phyloP scores from a whole-genome alignment of 805 yeast species.

The Myxozyma udenii region DNA sequence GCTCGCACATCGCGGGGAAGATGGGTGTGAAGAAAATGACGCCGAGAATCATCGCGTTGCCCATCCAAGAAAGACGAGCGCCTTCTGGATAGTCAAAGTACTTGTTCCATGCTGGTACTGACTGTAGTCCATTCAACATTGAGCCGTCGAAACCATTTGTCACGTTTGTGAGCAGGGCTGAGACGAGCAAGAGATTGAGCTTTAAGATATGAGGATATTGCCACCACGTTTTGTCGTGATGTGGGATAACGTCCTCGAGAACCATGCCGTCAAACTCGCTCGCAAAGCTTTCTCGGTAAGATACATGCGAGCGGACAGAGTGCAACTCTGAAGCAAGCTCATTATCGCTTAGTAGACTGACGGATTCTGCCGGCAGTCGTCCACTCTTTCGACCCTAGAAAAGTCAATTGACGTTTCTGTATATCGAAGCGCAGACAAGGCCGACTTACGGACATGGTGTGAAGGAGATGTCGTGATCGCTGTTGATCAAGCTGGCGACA shows the following conservation, averaged over 20 bases:
- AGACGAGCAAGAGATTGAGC: constrained; percentile 42
- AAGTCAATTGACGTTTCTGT: no score
- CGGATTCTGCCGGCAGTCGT: no score
- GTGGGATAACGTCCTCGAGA: constrained; percentile 25
- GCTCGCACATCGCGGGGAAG: constrained; percentile 39
- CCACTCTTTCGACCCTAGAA: no score
- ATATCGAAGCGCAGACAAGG: no score
- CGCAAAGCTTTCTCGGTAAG: neutral
- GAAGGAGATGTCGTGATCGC: no score
- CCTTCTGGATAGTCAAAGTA: constrained; percentile 44
- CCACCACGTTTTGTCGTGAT: constrained; percentile 40
- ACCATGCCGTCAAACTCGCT: constrained; percentile 6
- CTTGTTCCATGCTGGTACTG: constrained; percentile 44
- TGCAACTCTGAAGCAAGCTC: no score
- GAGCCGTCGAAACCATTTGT: constrained; percentile 51
- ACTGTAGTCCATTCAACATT: constrained; percentile 52
- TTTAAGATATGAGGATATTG: constrained; percentile 41
- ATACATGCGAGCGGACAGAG: no score
- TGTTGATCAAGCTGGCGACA: no score
- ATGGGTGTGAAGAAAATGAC: constrained; percentile 30
- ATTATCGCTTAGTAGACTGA: no score
- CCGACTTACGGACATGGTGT: no score
- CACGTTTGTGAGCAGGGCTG: constrained; percentile 48
- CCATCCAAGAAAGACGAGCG: constrained; percentile 41
- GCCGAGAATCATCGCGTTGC: constrained; percentile 48